Percentiles rank a stretch among this genome's conserved stretches.
These are phyloP conservation scores for Penicillium macrosclerotiorum DNA, from an alignment of 495 filamentous ascomycete species.

Conservation along the genomic window DNA sequence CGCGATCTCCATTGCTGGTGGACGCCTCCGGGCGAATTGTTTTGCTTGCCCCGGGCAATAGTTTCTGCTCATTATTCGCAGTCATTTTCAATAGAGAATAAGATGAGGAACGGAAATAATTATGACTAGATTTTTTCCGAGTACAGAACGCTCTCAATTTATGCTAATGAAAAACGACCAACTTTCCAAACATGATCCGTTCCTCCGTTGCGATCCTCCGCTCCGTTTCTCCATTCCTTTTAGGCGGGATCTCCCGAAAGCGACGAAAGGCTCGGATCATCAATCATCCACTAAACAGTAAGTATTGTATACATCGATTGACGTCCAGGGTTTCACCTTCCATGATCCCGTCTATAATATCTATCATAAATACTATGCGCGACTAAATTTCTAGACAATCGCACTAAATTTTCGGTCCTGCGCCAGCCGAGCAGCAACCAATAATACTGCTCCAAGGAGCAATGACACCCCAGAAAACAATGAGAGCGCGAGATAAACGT, in stretches of 20 bases:
- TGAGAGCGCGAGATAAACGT: conserved; percentile 37
- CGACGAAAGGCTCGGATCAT: no score
- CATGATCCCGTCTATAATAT: no score
- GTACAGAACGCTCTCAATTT: not conserved
- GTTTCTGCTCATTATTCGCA: not conserved
- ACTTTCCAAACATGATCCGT: not conserved
- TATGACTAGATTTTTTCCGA: not conserved
- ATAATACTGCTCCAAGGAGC: conserved; percentile 26
- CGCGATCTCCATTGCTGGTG: not conserved
- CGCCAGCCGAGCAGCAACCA: conserved; percentile 24
- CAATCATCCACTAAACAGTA: no score
- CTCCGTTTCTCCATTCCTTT: not conserved
- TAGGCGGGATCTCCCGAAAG: no score
- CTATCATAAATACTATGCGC: not conserved
- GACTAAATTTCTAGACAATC: conserved; percentile 17
- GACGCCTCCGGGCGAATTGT: no score
- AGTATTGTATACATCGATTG: no score
- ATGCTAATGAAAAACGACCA: not conserved
- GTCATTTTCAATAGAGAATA: not conserved
- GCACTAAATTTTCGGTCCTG: conserved; percentile 21
- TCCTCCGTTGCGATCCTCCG: not conserved
- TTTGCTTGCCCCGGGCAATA: not conserved
- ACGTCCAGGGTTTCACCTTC: no score
- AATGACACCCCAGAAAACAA: conserved; percentile 34
- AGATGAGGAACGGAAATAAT: not conserved